Percentiles rank a stretch among this genome's conserved stretches.
Evolutionary conservation across 257 asterid species (phyloP).

Genomic region (Paraleonurus japonicus): DNA sequence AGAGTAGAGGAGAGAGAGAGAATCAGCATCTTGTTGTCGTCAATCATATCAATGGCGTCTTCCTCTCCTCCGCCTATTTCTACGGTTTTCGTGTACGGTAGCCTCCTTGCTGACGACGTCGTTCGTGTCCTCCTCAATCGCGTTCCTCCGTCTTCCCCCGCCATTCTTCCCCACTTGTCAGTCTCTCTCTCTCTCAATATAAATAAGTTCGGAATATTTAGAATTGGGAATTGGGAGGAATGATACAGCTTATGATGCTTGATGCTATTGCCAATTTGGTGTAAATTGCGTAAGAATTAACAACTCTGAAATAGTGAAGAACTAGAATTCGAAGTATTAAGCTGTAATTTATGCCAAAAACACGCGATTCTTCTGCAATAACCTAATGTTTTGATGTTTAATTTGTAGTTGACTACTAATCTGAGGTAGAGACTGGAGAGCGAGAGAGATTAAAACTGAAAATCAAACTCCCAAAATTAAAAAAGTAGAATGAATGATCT

Average conservation of each 20-base stretch:
- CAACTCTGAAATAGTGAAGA: background rate
- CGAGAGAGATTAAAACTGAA: background rate
- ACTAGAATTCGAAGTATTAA: background rate
- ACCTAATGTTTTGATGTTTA: background rate
- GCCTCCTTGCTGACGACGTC: conserved; percentile 91
- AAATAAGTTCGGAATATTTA: background rate
- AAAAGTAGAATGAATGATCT: background rate
- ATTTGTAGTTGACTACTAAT: background rate
- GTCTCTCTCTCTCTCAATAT: conserved; percentile 21
- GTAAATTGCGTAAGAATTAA: background rate
- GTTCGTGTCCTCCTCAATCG: conserved; percentile 62
- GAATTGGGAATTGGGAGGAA: background rate
- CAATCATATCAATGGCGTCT: conserved; percentile 26
- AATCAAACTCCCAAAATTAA: background rate
- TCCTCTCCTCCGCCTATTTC: conserved; percentile 25
- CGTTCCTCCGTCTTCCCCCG: conserved; percentile 39
- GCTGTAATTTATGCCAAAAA: background rate
- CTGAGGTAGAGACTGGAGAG: background rate
- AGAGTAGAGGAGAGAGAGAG: too few species aligned
- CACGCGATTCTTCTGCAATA: background rate
- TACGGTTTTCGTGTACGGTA: conserved; percentile 90
- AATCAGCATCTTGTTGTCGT: background rate
- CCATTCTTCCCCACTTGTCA: conserved; percentile 35
- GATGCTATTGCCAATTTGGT: background rate
- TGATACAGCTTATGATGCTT: conserved; percentile 7